A percentile compares a stretch with the other conserved stretches of the same genome.
phyloP scores from a whole-genome alignment of 2,329 filamentous ascomycete species.

The Xylaria sp. region DNA sequence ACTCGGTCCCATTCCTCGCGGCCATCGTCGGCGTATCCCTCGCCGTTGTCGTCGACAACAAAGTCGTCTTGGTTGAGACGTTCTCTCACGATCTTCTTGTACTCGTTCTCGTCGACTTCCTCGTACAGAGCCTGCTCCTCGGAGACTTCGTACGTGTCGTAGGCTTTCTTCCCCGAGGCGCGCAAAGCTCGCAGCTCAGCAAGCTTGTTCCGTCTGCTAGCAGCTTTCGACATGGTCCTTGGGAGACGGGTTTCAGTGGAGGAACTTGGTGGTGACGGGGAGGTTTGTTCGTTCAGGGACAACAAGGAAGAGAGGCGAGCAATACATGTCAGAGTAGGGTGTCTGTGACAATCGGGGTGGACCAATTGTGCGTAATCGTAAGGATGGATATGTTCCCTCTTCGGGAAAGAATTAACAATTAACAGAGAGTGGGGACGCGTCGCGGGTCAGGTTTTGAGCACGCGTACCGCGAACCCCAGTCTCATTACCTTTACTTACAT shows the following conservation, averaged over 20 bases:
- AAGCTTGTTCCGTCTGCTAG: constrained; percentile 62
- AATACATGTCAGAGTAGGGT: constrained; percentile 7
- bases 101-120: constrained; percentile 94
- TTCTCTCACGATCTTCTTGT: constrained; percentile 93
- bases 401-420: constrained; percentile 21
- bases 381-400: constrained; percentile 17
- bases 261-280: constrained; percentile 2
- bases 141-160: constrained; percentile 86
- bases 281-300: not conserved
- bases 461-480: constrained; percentile 45
- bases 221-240: constrained; percentile 55
- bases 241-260: constrained; percentile 3
- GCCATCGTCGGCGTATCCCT: constrained; percentile 95
- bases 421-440: constrained; percentile 41
- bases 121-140: constrained; percentile 90
- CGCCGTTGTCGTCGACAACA: constrained; percentile 97
- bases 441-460: constrained; percentile 38
- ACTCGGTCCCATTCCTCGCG: constrained; percentile 91
- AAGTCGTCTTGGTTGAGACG: constrained; percentile 96
- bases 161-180: constrained; percentile 88
- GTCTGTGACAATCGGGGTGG: not conserved
- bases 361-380: constrained; percentile 13
- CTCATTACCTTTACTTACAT: not conserved
- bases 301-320: not conserved
- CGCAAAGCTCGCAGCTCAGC: constrained; percentile 87